A percentile compares a stretch with the other conserved stretches of the same genome.
Evolutionary conservation across 345 rosid species (phyloP).

Genomic region (Eucalyptus pauciflora): DNA sequence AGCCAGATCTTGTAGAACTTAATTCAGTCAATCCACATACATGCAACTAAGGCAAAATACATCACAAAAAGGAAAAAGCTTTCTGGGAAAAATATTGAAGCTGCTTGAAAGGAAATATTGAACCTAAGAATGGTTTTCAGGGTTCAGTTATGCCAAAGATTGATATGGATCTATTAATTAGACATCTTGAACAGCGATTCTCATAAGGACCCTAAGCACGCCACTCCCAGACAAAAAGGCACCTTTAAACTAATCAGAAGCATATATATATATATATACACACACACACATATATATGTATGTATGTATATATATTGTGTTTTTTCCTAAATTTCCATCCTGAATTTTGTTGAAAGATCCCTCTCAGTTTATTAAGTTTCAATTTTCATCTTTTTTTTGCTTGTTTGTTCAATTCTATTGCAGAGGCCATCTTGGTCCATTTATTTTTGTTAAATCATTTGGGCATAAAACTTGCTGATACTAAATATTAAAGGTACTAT

Average conservation of each 20-base stretch:
- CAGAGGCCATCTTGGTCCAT: background rate
- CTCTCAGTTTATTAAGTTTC: background rate
- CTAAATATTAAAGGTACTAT: background rate
- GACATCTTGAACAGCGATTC: background rate
- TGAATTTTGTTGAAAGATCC: background rate
- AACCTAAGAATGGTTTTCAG: background rate
- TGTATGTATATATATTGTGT: background rate
- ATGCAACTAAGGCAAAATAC: background rate
- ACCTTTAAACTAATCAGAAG: background rate
- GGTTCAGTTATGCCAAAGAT: background rate
- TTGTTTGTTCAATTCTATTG: background rate
- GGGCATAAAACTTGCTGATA: background rate
- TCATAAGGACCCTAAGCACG: background rate
- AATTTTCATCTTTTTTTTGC: background rate
- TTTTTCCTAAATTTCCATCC: background rate
- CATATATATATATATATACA: background rate
- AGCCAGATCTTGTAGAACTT: background rate
- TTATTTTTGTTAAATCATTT: background rate
- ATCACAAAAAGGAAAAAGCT: background rate
- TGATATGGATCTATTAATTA: background rate
- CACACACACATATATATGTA: fast-evolving
- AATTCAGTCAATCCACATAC: background rate
- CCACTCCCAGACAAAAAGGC: background rate
- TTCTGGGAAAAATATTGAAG: background rate
- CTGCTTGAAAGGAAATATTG: background rate